Percentiles rank a stretch among this genome's conserved stretches.
Evolutionary conservation across 116 monocot species (phyloP).

Genomic region (Papilionanthe hybrid): DNA sequence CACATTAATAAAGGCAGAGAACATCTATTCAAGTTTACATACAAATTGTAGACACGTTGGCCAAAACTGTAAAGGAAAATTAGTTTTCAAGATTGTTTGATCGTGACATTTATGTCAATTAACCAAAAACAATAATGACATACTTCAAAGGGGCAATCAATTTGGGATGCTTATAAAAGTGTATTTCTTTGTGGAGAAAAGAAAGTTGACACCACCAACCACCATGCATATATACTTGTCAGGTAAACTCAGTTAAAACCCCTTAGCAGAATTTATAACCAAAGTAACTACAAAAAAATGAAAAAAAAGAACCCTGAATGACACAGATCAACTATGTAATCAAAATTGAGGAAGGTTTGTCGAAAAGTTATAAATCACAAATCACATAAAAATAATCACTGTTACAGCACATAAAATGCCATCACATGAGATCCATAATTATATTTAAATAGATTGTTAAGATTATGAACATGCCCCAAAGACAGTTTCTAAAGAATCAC

Average conservation of each 20-base stretch:
- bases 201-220: no score
- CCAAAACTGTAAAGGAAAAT: background rate
- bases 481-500: no score
- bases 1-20: background rate
- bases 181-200: background rate
- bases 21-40: background rate
- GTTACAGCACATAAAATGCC: no score
- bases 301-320: background rate
- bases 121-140: background rate
- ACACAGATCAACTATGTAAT: background rate
- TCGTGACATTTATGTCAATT: background rate
- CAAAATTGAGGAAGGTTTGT: background rate
- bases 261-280: background rate
- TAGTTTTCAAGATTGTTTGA: background rate
- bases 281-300: background rate
- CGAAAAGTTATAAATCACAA: background rate
- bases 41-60: background rate
- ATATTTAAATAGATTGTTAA: no score
- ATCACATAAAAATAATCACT: background rate
- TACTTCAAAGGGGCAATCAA: background rate
- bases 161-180: background rate
- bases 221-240: background rate
- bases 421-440: no score
- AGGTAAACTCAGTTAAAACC: background rate
- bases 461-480: no score